These are phyloP conservation scores for Penstemon newberryi DNA, from an alignment of 257 asterid genomes.

Conservation along the genomic window DNA sequence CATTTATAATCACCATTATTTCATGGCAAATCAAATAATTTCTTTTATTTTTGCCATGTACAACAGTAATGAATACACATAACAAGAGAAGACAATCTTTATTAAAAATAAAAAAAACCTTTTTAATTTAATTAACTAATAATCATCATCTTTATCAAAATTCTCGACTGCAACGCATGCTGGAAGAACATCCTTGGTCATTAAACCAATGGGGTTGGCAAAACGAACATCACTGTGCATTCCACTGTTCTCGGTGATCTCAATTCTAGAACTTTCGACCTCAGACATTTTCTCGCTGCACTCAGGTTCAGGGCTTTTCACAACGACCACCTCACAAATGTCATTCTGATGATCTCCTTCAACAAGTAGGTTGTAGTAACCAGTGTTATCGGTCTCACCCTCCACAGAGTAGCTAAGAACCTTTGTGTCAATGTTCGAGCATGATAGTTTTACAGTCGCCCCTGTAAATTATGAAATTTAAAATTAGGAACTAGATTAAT, in stretches of 20 bases:
- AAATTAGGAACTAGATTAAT: too few relatives aligned
- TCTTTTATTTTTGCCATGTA: background rate
- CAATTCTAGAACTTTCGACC: conserved; percentile 25
- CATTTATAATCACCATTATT: background rate
- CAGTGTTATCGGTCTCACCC: conserved; percentile 24
- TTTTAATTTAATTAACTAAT: background rate
- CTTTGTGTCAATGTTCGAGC: conserved; percentile 25
- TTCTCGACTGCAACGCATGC: conserved; percentile 24
- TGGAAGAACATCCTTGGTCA: background rate
- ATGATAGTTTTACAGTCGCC: conserved; percentile 36
- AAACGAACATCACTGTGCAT: conserved; percentile 22
- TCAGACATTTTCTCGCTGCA: conserved; percentile 28
- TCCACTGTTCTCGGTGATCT: conserved; percentile 39
- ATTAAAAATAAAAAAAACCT: background rate
- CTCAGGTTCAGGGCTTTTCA: conserved; percentile 31
- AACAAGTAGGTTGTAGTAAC: conserved; percentile 34
- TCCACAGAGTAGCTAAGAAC: conserved; percentile 15
- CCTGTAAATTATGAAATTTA: conserved; percentile 19
- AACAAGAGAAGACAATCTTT: background rate
- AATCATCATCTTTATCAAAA: background rate
- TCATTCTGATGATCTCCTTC: conserved; percentile 46
- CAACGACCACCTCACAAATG: conserved; percentile 38
- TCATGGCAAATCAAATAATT: background rate
- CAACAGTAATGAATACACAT: background rate
- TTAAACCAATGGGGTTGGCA: conserved; percentile 47